phyloP scores from a whole-genome alignment of 2,329 filamentous ascomycete species.

The Rhinocladiella mackenziei region DNA sequence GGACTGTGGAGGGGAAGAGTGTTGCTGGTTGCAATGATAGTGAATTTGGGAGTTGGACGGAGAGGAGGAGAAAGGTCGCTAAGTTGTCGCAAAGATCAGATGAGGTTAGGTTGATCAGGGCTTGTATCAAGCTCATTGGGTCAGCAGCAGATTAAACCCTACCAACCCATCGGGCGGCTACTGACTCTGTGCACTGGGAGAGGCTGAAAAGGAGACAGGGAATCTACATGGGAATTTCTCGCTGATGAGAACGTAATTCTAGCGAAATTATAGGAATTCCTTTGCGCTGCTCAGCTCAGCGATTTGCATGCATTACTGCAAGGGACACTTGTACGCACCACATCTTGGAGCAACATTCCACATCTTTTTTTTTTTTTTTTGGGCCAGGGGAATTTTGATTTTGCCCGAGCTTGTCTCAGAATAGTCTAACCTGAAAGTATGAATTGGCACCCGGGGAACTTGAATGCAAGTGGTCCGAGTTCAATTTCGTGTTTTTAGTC shows the following conservation, averaged over 20 bases:
- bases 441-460: no score
- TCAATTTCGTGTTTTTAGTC: no score
- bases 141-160: slow-evolving; percentile 11
- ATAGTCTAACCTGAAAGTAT: no score
- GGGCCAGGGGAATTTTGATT: no score
- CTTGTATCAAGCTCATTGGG: slow-evolving; percentile 3
- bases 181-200: slow-evolving; percentile 4
- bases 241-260: slow-evolving; percentile 1
- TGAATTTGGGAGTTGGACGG: slow-evolving; percentile 6
- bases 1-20: slow-evolving; percentile 11
- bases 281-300: not conserved
- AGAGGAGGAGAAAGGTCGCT: slow-evolving; percentile 15
- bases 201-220: slow-evolving; percentile 1
- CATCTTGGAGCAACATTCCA: no score
- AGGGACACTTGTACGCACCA: no score
- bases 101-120: slow-evolving; percentile 10
- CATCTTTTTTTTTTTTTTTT: no score
- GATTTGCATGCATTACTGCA: no score
- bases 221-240: slow-evolving; percentile 2
- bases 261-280: slow-evolving; percentile 5
- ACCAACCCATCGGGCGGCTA: slow-evolving; percentile 9
- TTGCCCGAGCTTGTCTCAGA: no score
- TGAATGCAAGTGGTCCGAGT: no score
- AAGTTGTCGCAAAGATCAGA: slow-evolving; percentile 14
- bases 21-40: not conserved